Base-by-base conservation (phyloP, 2,329 filamentous ascomycete species). In the Hymenoscyphus linearis region DNA sequence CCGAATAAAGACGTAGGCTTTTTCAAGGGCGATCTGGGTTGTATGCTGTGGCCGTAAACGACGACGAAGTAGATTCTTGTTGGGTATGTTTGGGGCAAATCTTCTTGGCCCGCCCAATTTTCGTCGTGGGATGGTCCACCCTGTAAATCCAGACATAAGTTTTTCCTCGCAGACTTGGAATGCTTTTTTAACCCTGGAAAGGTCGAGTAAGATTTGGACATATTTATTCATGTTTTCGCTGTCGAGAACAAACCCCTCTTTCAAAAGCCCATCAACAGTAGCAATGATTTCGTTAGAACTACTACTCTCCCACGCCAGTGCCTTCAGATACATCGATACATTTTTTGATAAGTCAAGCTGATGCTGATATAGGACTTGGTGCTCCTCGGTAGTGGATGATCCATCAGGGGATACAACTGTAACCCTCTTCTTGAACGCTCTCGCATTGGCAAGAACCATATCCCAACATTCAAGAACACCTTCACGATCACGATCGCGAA, bases 221-320 rank as follows among this genome's bases (percentile, higher is more conserved):
- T 90, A 86, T 57, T 83, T 80, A 72, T 96, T 95, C 91, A 91
- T 96, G 67, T 90, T 92, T 68, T 82, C 82, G 71, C 84, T 87
- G 70, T 91, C 87, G 61, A 97, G 75, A 31, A 78, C 77, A 76
- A 93, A 97, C 12, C 93, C 93, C 47, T 82, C 79, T 1, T 73
- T 71, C 58, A 78, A 75, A 22, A 81, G 66, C n/a, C 76, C 73
- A 62, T 80, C 75, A 72, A 86, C 79, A 13, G 79, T 76, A 58
- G 76, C 75, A 59, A 84, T 71, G 1, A 83, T 75, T 27, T 77
- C 73, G n/a, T 75, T 76, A 3, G 85, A 75, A 55, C 83, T 79
- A 62, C 84, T 18, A 50, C 44, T 50, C 60, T 84, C 83, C 26
- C 68, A 69, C 35, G 76, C 73, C 10, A 88, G 73, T 57, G 80